These are phyloP conservation scores for Hypoxylon sp. DNA, from an alignment of 2,329 filamentous ascomycete species.

Conservation along the genomic window DNA sequence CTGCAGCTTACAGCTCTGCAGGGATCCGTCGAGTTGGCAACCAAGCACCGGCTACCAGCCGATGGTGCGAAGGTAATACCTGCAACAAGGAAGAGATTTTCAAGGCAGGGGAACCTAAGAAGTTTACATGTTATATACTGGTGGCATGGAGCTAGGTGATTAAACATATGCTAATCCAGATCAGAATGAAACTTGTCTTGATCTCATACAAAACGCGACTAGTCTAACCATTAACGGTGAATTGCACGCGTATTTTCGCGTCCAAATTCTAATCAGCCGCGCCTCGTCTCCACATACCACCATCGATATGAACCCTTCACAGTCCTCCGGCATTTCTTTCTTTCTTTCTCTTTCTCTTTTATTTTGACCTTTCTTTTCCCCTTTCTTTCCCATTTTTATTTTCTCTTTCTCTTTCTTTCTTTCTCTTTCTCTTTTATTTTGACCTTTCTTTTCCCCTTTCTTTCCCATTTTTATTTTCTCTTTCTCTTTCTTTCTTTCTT, in stretches of 20 bases:
- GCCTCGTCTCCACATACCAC: constrained; percentile 20
- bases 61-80: not conserved
- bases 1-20: not conserved
- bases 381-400: constrained; percentile 38
- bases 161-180: constrained; percentile 24
- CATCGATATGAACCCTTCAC: constrained; percentile 21
- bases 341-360: constrained; percentile 43
- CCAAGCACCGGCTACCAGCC: not conserved
- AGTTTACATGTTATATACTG: constrained; percentile 6
- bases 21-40: not conserved
- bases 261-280: constrained; percentile 32
- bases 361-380: constrained; percentile 39
- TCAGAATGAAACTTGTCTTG: constrained; percentile 19
- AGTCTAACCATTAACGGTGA: constrained; percentile 4
- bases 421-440: constrained; percentile 42
- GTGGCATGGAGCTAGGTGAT: constrained; percentile 13
- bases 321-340: constrained; percentile 25
- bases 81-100: too few species aligned
- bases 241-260: constrained; percentile 36
- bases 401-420: constrained; percentile 42
- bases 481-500: constrained; percentile 43
- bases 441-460: constrained; percentile 39
- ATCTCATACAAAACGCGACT: constrained; percentile 23
- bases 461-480: constrained; percentile 38
- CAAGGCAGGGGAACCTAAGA: not conserved